Conservation (phyloP, 805 yeast genomes). For the Saccharomycopsis fodiens region DNA sequence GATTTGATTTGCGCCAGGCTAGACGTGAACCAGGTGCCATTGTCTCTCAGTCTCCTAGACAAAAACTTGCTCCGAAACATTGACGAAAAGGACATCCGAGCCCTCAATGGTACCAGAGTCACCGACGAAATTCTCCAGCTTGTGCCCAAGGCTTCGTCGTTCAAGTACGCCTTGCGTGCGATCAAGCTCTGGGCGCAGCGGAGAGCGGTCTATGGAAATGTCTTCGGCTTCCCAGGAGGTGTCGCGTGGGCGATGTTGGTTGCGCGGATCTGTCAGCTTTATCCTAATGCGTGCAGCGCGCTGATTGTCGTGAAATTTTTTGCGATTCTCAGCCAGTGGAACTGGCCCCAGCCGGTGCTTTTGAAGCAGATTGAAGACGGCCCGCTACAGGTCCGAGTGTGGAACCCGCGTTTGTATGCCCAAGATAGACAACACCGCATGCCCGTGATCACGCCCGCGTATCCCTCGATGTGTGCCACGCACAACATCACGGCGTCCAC, state of each 20-base stretch:
- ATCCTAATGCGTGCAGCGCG: slow-evolving; percentile 93
- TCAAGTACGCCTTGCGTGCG: slow-evolving; percentile 86
- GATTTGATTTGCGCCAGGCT: slow-evolving; percentile 83
- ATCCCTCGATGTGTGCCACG: slow-evolving; percentile 98
- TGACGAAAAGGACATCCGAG: slow-evolving; percentile 85
- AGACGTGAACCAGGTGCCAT: slow-evolving; percentile 78
- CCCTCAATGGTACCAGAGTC: slow-evolving; percentile 93
- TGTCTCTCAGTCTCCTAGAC: slow-evolving; percentile 66
- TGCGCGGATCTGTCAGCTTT: slow-evolving; percentile 94
- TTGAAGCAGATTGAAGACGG: slow-evolving; percentile 94
- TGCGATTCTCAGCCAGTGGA: slow-evolving; percentile 80
- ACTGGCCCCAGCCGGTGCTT: slow-evolving; percentile 97
- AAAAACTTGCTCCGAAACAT: slow-evolving; percentile 79
- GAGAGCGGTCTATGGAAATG: slow-evolving; percentile 88
- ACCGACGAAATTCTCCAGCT: slow-evolving; percentile 86
- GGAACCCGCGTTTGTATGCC: slow-evolving; percentile 92
- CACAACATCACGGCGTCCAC: slow-evolving; percentile 91
- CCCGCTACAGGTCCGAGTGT: slow-evolving; percentile 88
- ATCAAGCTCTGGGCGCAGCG: slow-evolving; percentile 96
- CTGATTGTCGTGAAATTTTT: slow-evolving; percentile 87
- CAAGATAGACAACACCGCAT: slow-evolving; percentile 85
- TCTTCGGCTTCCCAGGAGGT: slow-evolving; percentile 98
- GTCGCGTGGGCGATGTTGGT: slow-evolving; percentile 99
- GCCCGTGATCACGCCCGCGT: slow-evolving; percentile 99
- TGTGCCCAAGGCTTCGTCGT: slow-evolving; percentile 89